Base-by-base conservation (phyloP, 495 filamentous ascomycete genomes). In the Lentithecium fluviatile region DNA sequence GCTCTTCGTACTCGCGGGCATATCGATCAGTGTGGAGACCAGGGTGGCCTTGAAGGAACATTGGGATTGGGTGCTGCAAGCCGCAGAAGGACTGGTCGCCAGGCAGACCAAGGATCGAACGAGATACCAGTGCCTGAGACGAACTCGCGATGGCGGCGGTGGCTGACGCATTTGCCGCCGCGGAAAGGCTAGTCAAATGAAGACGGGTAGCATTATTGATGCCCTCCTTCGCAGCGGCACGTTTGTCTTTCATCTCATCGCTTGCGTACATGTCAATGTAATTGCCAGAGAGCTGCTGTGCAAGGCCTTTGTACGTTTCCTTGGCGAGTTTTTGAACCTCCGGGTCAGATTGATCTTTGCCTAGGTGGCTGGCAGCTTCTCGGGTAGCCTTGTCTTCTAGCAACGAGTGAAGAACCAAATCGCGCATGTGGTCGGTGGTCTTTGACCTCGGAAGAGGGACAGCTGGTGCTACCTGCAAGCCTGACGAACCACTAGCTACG, bases 1-100 rank as follows among this genome's bases (percentile, higher is more conserved):
- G 20, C 48, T 77, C 60, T 15, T 67, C 63, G 47, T 74, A 77
- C 11, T 77, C 66, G 3, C 61, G 45, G 1, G 13, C 56, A 58
- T 72, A 74, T 15, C 68, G 62, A 24, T 65, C 52, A 8, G 46
- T 61, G 34, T 69, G 54, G 29, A 69, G 25, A 4, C 56, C 58
- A 7, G 60, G 55, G 25, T 69, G 60, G 29, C 34, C 26, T 21
- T 58, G 66, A 17, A 67, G 52, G 8, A 51, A 51, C 2, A 64
- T 25, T 13, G 52, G 32, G 17, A 66, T 15, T 6, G 48, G n/a
- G 4, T 37, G 17, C 24, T 55, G 59, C 1, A 61, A 11, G 38
- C n/a, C 20, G 13, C 6, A 3, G 1, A 56, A 37, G 40, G 13
- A 15, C 15, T 32, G 29, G 29, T 32, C 10, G 29, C 29, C 29